phyloP scores from a whole-genome alignment of 2,329 filamentous ascomycete species.

The Ophiostoma novo-ulmi region DNA sequence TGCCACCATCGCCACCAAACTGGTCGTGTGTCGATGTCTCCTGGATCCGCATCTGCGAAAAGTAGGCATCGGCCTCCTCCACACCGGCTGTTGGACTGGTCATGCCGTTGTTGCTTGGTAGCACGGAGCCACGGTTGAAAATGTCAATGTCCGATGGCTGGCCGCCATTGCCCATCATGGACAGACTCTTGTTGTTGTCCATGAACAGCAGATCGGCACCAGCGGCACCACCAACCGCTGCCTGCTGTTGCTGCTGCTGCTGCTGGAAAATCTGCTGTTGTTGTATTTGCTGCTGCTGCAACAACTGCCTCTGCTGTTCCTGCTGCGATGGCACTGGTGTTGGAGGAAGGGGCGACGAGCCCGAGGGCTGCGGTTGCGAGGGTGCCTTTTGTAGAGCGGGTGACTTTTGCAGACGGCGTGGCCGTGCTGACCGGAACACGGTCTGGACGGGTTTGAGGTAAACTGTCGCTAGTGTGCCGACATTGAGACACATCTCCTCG shows the following conservation, averaged over 20 bases:
- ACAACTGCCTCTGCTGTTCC: slow-evolving; percentile 23
- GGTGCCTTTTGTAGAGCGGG: slow-evolving; percentile 65
- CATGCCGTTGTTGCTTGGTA: slow-evolving; percentile 30
- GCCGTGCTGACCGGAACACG: slow-evolving; percentile 85
- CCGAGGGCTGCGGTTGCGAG: slow-evolving; percentile 35
- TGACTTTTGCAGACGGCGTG: slow-evolving; percentile 71
- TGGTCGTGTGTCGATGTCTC: slow-evolving; percentile 48
- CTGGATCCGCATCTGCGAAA: slow-evolving; percentile 68
- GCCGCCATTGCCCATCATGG: slow-evolving; percentile 51
- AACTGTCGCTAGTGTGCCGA: slow-evolving; percentile 92
- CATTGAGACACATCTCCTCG: slow-evolving; percentile 95
- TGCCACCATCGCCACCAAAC: slow-evolving; percentile 53
- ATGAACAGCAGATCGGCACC: slow-evolving; percentile 31
- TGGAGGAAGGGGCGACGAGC: slow-evolving; percentile 27
- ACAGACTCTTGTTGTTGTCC: slow-evolving; percentile 57
- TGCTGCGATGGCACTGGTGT: slow-evolving; percentile 27
- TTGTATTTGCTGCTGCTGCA: slow-evolving; percentile 21
- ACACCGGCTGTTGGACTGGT: slow-evolving; percentile 69
- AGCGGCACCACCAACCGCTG: slow-evolving; percentile 2
- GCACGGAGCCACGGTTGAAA: slow-evolving; percentile 33
- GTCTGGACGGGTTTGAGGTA: slow-evolving; percentile 97
- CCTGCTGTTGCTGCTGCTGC: slow-evolving; percentile 20
- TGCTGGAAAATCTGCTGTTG: slow-evolving; percentile 19
- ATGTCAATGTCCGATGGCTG: slow-evolving; percentile 49
- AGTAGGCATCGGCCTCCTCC: slow-evolving; percentile 84